Evolutionary conservation across 805 yeast genomes (phyloP).

Genomic region (Isabelozyma rhagii): DNA sequence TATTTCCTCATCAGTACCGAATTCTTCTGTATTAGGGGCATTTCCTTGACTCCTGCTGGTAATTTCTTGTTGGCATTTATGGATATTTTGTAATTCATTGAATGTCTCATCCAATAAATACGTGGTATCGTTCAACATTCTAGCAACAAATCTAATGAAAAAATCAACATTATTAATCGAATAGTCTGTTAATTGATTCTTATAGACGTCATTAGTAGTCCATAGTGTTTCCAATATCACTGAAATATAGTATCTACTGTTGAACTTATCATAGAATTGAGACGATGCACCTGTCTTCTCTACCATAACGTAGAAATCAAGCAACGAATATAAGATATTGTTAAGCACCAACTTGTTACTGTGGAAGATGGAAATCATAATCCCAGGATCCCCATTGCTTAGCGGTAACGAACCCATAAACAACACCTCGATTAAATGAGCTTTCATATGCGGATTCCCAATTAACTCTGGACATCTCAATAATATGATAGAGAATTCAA

Average conservation of each 20-base stretch:
- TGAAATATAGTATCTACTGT: slow-evolving; percentile 83
- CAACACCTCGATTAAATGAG: slow-evolving; percentile 75
- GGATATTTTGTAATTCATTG: slow-evolving; percentile 74
- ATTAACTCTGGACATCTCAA: slow-evolving; percentile 81
- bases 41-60: slow-evolving; percentile 41
- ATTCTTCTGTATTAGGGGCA: slow-evolving; percentile 32
- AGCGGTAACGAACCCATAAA: slow-evolving; percentile 68
- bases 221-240: slow-evolving; percentile 79
- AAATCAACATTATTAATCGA: slow-evolving; percentile 71
- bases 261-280: slow-evolving; percentile 95
- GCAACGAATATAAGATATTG: slow-evolving; percentile 73
- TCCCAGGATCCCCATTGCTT: slow-evolving; percentile 63
- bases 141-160: slow-evolving; percentile 87
- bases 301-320: slow-evolving; percentile 89
- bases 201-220: slow-evolving; percentile 61
- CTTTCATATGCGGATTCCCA: slow-evolving; percentile 91
- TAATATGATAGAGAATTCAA: slow-evolving; percentile 70
- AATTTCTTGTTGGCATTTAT: slow-evolving; percentile 65
- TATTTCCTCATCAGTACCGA: slow-evolving; percentile 61
- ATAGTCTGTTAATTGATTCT: slow-evolving; percentile 64
- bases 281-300: slow-evolving; percentile 95
- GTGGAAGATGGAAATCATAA: slow-evolving; percentile 63
- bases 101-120: slow-evolving; percentile 88
- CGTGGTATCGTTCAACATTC: slow-evolving; percentile 93
- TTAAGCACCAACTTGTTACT: slow-evolving; percentile 58